phyloP scores from a whole-genome alignment of 805 yeast species.

The Yamadazyma philogaea region DNA sequence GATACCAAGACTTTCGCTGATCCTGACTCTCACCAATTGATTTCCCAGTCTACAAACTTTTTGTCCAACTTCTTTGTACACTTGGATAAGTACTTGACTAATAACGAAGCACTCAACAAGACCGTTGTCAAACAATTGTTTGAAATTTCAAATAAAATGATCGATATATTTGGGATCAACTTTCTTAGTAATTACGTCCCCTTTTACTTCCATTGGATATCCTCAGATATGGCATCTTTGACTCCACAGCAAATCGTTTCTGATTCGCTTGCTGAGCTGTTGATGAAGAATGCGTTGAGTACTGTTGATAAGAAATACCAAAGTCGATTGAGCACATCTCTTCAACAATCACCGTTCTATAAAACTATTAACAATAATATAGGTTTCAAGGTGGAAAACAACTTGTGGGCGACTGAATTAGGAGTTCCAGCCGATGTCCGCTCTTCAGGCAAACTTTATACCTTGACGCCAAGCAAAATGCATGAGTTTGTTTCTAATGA shows the following conservation, averaged over 20 bases:
- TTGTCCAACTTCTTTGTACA: slow-evolving; percentile 36
- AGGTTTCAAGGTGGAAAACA: slow-evolving; percentile 21
- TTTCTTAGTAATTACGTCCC: slow-evolving; percentile 45
- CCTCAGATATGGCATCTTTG: neutral
- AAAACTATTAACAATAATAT: slow-evolving; percentile 19
- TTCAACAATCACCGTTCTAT: slow-evolving; percentile 2
- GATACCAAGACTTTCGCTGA: slow-evolving; percentile 16
- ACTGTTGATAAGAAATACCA: slow-evolving; percentile 29
- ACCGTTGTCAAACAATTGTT: slow-evolving; percentile 22
- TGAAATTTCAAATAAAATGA: slow-evolving; percentile 22
- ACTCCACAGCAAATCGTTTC: slow-evolving; percentile 15
- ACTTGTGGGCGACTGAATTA: slow-evolving; percentile 28
- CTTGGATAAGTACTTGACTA: slow-evolving; percentile 30
- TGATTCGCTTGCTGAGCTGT: slow-evolving; percentile 33
- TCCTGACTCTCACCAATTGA: slow-evolving; percentile 44
- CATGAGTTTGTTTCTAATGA: slow-evolving; percentile 27
- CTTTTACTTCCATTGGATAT: slow-evolving; percentile 44
- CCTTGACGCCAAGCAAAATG: slow-evolving; percentile 18
- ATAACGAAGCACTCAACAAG: slow-evolving; percentile 20
- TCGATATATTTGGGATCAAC: slow-evolving; percentile 44
- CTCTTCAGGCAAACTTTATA: neutral
- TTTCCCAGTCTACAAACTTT: slow-evolving; percentile 40
- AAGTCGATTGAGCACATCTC: slow-evolving; percentile 20
- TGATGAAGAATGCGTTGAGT: slow-evolving; percentile 24
- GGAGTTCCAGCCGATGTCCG: slow-evolving; percentile 14